Evolutionary conservation across 176 grass and related monocot species (phyloP).

Genomic region (Carex littledalei): DNA sequence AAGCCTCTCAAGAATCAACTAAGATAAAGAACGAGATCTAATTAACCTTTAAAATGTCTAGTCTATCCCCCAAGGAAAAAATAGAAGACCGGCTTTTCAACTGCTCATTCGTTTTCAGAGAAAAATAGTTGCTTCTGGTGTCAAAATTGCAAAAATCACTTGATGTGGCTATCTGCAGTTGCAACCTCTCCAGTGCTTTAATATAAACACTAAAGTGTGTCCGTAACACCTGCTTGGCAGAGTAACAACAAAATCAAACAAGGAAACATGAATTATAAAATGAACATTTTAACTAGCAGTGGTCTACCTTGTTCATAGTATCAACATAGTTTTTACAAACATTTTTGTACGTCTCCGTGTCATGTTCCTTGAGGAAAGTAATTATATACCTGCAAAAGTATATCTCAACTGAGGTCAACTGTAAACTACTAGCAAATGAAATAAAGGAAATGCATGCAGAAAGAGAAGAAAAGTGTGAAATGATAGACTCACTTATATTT

Average conservation of each 20-base stretch:
- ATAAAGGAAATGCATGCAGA: neutral
- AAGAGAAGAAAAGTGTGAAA: neutral
- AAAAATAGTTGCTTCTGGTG: slow-evolving; percentile 39
- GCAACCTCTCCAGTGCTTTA: slow-evolving; percentile 66
- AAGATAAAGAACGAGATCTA: neutral
- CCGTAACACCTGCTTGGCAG: slow-evolving; percentile 51
- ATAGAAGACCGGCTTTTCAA: slow-evolving; percentile 54
- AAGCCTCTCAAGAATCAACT: neutral
- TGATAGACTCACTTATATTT: slow-evolving; percentile 52
- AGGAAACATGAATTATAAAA: neutral
- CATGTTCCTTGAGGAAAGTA: slow-evolving; percentile 86
- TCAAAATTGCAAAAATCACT: slow-evolving; percentile 60
- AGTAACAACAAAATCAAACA: slow-evolving; percentile 13
- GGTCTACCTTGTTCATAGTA: slow-evolving; percentile 85
- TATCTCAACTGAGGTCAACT: neutral
- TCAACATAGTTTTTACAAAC: slow-evolving; percentile 53
- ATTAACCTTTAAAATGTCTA: slow-evolving; percentile 79
- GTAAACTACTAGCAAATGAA: neutral
- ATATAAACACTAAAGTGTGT: slow-evolving; percentile 63
- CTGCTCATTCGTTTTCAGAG: slow-evolving; percentile 56
- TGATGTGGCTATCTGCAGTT: slow-evolving; percentile 47
- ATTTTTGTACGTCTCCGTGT: slow-evolving; percentile 41
- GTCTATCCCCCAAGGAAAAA: slow-evolving; percentile 77
- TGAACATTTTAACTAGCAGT: neutral
- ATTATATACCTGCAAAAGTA: slow-evolving; percentile 52